Percentiles rank a stretch among this genome's conserved stretches.
These are phyloP conservation scores for Mycena capillaripes DNA, from an alignment of 768 basidiomycete genomes.

Conservation along the genomic window DNA sequence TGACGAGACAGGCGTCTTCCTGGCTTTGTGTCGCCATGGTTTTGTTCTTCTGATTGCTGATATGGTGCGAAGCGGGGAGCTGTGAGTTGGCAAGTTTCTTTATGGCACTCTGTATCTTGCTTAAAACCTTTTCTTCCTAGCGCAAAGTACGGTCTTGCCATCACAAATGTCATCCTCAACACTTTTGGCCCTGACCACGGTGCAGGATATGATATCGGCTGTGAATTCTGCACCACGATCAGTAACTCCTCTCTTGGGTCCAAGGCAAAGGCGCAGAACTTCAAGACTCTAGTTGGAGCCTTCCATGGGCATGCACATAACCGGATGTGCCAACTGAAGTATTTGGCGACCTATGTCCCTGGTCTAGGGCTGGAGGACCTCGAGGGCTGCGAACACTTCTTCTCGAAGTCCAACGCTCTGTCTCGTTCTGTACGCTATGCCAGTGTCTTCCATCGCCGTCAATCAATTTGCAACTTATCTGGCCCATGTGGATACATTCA, in stretches of 20 bases:
- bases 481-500: neutral
- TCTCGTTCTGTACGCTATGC: neutral
- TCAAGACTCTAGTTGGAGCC: slow-evolving; percentile 8
- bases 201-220: slow-evolving; percentile 34
- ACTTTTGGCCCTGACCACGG: slow-evolving; percentile 8
- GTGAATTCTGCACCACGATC: slow-evolving; percentile 33
- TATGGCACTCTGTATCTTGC: neutral
- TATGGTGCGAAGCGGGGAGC: slow-evolving; percentile 52
- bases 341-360: slow-evolving; percentile 25
- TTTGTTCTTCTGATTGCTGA: slow-evolving; percentile 48
- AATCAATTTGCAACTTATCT: slow-evolving; percentile 18
- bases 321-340: slow-evolving; percentile 26
- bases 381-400: slow-evolving; percentile 33
- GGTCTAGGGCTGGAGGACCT: slow-evolving; percentile 29
- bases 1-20: slow-evolving; percentile 55
- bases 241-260: neutral
- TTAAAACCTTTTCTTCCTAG: neutral
- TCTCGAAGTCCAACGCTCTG: slow-evolving; percentile 25
- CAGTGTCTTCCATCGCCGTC: slow-evolving; percentile 28
- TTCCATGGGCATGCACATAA: slow-evolving; percentile 36
- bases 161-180: slow-evolving; percentile 7
- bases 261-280: neutral
- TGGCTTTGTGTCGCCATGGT: slow-evolving; percentile 52
- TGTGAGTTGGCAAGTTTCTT: slow-evolving; percentile 46
- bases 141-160: slow-evolving; percentile 31